phyloP scores from a whole-genome alignment of 768 basidiomycete species.

The Asterophora lycoperdoides region DNA sequence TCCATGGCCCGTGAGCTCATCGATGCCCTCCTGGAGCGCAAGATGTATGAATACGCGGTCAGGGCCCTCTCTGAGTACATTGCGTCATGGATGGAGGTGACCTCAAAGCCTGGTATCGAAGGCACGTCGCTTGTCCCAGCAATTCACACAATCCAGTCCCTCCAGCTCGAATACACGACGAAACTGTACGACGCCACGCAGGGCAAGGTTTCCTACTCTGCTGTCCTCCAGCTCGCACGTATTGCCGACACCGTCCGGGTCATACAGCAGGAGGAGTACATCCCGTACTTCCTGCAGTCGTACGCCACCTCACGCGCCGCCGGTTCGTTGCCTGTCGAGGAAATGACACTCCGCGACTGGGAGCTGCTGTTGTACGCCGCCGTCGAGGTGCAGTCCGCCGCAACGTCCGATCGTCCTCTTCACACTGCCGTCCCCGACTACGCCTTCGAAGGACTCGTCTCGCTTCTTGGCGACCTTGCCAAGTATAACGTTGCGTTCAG shows the following conservation, averaged over 20 bases:
- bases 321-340: conserved; percentile 19
- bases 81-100: conserved; percentile 6
- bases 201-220: conserved; percentile 21
- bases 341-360: conserved; percentile 40
- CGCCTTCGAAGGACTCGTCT: conserved; percentile 36
- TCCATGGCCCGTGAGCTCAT: conserved; percentile 22
- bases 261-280: conserved; percentile 29
- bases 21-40: conserved; percentile 25
- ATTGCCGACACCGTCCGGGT: conserved; percentile 31
- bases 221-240: conserved; percentile 31
- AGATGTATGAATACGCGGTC: conserved; percentile 25
- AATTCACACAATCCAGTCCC: conserved; percentile 14
- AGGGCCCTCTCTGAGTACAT: conserved; percentile 15
- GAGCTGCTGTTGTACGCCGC: conserved; percentile 43
- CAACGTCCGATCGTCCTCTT: conserved; percentile 22
- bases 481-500: conserved; percentile 27
- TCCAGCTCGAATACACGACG: conserved; percentile 20
- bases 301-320: conserved; percentile 36
- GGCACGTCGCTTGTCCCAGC: not conserved
- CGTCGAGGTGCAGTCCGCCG: conserved; percentile 30
- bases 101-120: not conserved
- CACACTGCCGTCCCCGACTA: conserved; percentile 20
- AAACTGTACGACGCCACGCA: conserved; percentile 19
- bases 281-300: conserved; percentile 38
- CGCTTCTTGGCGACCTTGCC: conserved; percentile 40